phyloP scores from a whole-genome alignment of 805 yeast species.

The Brettanomyces naardenensis region DNA sequence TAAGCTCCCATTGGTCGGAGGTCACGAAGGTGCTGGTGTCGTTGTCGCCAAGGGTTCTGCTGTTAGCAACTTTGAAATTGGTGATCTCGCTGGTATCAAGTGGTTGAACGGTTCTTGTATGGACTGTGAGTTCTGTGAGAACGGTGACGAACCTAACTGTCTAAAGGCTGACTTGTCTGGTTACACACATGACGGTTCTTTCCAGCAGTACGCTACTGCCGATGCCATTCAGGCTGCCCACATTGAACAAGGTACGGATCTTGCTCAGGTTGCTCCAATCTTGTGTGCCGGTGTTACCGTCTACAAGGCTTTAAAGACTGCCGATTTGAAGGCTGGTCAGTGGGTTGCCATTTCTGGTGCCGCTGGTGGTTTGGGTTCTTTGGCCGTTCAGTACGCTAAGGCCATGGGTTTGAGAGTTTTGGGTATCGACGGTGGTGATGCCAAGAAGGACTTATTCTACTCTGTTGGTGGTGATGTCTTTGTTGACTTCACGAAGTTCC shows the following conservation, averaged over 20 bases:
- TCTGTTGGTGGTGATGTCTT: constrained; percentile 39
- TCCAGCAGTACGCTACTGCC: constrained; percentile 48
- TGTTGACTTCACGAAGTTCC: constrained; percentile 33
- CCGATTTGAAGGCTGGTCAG: constrained; percentile 37
- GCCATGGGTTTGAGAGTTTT: constrained; percentile 42
- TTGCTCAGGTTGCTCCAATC: constrained; percentile 41
- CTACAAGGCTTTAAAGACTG: constrained; percentile 45
- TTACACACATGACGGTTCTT: constrained; percentile 62
- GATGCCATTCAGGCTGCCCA: constrained; percentile 45
- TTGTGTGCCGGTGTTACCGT: constrained; percentile 49
- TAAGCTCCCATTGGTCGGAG: constrained; percentile 59
- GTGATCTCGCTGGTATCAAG: constrained; percentile 61
- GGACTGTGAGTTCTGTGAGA: constrained; percentile 57
- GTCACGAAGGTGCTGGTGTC: constrained; percentile 70
- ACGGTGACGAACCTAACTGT: constrained; percentile 57
- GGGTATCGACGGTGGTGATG: constrained; percentile 43
- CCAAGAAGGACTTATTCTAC: constrained; percentile 31
- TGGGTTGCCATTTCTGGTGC: constrained; percentile 49
- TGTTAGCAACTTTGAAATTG: constrained; percentile 53
- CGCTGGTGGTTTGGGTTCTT: constrained; percentile 44
- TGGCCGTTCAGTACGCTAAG: constrained; percentile 42
- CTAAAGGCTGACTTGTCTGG: constrained; percentile 63
- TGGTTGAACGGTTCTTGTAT: constrained; percentile 65
- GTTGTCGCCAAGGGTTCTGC: constrained; percentile 57
- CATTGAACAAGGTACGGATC: constrained; percentile 37